phyloP scores from a whole-genome alignment of 2,329 filamentous ascomycete species.

The Calonectria multiphialidica region DNA sequence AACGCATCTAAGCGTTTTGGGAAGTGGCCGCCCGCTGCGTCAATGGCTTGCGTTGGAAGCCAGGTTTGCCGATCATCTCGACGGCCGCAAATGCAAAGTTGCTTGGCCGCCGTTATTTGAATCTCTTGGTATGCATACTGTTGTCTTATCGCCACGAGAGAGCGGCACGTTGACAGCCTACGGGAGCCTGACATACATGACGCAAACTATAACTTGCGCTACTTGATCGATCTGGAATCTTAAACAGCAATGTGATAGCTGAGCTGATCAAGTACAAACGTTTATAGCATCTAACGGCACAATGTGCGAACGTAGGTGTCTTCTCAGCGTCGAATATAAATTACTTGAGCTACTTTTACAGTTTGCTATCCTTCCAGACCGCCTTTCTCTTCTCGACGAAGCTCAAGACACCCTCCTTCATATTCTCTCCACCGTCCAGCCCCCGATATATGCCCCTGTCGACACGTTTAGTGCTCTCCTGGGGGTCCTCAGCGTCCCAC shows the following conservation, averaged over 20 bases:
- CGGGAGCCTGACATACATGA: not conserved
- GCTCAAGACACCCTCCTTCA: constrained; percentile 78
- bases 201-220: not conserved
- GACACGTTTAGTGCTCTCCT: constrained; percentile 70
- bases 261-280: not conserved
- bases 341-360: constrained; percentile 52
- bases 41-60: not conserved
- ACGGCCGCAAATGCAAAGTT: not conserved
- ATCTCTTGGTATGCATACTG: not conserved
- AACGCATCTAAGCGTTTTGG: not conserved
- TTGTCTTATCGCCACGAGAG: constrained; percentile 7
- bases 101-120: not conserved
- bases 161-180: not conserved
- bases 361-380: constrained; percentile 73
- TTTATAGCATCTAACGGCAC: not conserved
- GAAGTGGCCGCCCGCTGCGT: not conserved
- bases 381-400: constrained; percentile 83
- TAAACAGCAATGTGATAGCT: not conserved
- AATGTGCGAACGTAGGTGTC: not conserved
- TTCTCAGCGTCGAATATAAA: not conserved
- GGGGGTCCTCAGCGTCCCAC: constrained; percentile 77
- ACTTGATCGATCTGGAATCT: not conserved
- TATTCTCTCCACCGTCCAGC: constrained; percentile 77
- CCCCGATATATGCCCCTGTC: constrained; percentile 68
- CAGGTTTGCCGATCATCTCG: not conserved